Evolutionary conservation across 345 rosid species (phyloP), one percentile per base, ranked within the genome.

Genomic region (Dipteronia sinensis): DNA sequence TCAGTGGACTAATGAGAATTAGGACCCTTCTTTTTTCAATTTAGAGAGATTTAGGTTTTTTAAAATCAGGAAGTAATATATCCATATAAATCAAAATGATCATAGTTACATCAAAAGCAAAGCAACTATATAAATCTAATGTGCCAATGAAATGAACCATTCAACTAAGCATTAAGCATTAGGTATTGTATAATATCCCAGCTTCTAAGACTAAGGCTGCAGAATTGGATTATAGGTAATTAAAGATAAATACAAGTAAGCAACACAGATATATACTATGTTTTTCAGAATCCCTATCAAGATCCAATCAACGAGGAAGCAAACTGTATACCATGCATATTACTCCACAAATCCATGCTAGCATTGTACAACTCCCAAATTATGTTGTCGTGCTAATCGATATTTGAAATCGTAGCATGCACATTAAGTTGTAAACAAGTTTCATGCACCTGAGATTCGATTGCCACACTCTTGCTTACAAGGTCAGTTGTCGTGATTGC

Each of bases 401-500:
- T 0, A 40, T 72, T 15, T 27, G 59, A 75, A 75, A 23, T 19
- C 63, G 46, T 0, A 51, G 74, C 31, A 12, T 34, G 8, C 10
- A 69, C 5, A 22, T 27, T 7, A 17, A 17, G 25, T 53, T 53
- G n/a, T 10, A 13, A 20, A 38, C 22, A 72, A 63, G 27, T 38
- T 34, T 77, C 74, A 67, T 76, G 61, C 72, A 91, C 99, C 91
- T 86, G 82, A 68, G 90, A 86, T 78, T 92, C 97, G 83, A 96
- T 72, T 34, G 99, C 99, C 69, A 92, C 98, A 65, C 99, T 96
- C 90, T 96, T 96, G 86, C 97, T 96, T 47, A 92, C 97, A 72
- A 96, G 94, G 85, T 96, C 99, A 1, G 98, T 96, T 34, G 99
- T 94, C 4, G 98, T 94, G 83, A 96, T 92, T 51, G 99, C 98